Conservation (phyloP, 768 basidiomycete genomes). For the Xanthoconium purpureum region DNA sequence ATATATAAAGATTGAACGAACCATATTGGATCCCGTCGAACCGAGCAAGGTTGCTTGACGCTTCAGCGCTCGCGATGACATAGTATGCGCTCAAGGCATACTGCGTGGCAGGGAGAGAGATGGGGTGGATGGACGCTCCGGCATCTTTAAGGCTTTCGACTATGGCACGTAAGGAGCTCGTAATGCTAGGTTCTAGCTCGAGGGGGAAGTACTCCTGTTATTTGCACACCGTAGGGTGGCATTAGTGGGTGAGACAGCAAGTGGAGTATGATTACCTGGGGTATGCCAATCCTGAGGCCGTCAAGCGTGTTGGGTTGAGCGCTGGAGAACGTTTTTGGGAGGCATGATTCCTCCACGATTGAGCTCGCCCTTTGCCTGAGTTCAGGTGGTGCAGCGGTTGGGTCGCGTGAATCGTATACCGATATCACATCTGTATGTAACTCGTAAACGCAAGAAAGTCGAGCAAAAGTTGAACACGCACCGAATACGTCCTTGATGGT, state of each 20-base stretch:
- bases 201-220: conserved; percentile 75
- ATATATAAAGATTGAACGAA: conserved; percentile 24
- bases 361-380: conserved; percentile 37
- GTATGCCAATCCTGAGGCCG: conserved; percentile 71
- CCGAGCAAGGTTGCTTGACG: conserved; percentile 85
- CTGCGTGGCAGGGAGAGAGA: conserved; percentile 65
- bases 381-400: conserved; percentile 57
- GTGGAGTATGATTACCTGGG: conserved; percentile 47
- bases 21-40: conserved; percentile 90
- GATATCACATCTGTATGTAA: conserved; percentile 32
- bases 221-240: neutral
- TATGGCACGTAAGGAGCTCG: conserved; percentile 43
- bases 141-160: conserved; percentile 40
- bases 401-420: conserved; percentile 63
- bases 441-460: conserved; percentile 3
- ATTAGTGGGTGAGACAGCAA: neutral
- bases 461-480: conserved; percentile 25
- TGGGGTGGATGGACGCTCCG: conserved; percentile 68
- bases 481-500: conserved; percentile 59
- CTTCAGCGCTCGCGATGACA: conserved; percentile 92
- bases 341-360: conserved; percentile 15
- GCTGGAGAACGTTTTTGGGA: neutral
- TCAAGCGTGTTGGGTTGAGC: conserved; percentile 29
- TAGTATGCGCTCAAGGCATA: conserved; percentile 93
- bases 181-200: conserved; percentile 51